Evolutionary conservation across 139 green algal species (phyloP).

Genomic region (Auxenochlorella pyrenoidosa): DNA sequence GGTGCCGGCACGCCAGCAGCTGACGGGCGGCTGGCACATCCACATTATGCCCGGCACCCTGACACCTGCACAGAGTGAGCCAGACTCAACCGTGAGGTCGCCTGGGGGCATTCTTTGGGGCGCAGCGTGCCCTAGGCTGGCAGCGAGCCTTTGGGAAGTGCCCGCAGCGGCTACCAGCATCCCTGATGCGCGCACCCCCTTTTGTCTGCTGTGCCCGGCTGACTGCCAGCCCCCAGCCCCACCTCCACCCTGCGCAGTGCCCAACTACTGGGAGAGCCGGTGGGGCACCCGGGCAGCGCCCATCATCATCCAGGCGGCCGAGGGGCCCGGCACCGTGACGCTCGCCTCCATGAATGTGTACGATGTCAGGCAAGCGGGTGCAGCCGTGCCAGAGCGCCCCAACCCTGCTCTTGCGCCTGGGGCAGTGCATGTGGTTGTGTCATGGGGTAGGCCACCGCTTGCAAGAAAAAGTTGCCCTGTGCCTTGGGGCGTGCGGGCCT

Average conservation of each 20-base stretch:
- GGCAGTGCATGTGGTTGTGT: too few relatives aligned
- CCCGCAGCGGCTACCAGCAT: background rate
- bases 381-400: background rate
- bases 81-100: too few relatives aligned
- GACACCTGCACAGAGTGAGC: background rate
- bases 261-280: constrained; percentile 25
- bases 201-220: background rate
- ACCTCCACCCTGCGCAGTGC: background rate
- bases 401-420: too few relatives aligned
- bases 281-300: constrained; percentile 3
- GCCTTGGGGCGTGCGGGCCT: too few relatives aligned
- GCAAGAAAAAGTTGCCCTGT: too few relatives aligned
- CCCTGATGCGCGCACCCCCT: too few relatives aligned
- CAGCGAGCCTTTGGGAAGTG: too few relatives aligned
- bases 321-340: background rate
- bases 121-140: too few relatives aligned
- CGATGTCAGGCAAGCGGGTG: background rate
- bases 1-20: background rate
- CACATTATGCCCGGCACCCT: background rate
- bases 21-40: constrained; percentile 17
- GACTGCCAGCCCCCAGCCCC: background rate
- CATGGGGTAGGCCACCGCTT: too few relatives aligned
- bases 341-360: constrained; percentile 7
- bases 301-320: constrained; percentile 16
- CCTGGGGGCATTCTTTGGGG: too few relatives aligned